A percentile compares a stretch with the other conserved stretches of the same genome.
phyloP scores from a whole-genome alignment of 495 filamentous ascomycete species.

The Neurospora sp. region DNA sequence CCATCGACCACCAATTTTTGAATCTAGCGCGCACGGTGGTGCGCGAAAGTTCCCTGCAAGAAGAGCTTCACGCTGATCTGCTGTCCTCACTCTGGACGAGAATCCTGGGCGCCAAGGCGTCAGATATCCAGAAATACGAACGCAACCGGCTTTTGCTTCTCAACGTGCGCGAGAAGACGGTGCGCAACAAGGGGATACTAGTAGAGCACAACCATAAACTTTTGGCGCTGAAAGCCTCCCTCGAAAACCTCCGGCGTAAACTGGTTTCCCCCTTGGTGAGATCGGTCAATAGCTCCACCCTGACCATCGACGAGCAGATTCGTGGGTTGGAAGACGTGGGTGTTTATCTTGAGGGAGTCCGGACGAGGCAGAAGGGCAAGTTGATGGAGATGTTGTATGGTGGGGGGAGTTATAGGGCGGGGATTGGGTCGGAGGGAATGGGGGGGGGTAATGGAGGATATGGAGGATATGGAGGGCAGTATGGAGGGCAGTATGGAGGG shows the following conservation, averaged over 20 bases:
- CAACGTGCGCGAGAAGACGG: conserved; percentile 68
- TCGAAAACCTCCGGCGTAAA: conserved; percentile 67
- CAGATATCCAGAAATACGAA: conserved; percentile 73
- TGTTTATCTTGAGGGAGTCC: conserved; percentile 57
- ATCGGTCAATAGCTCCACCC: conserved; percentile 51
- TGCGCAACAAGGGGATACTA: conserved; percentile 74
- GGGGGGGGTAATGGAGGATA: not conserved
- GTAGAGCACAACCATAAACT: conserved; percentile 76
- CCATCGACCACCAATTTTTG: conserved; percentile 77
- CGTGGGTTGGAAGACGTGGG: conserved; percentile 68
- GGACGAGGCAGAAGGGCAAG: conserved; percentile 71
- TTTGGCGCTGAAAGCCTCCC: conserved; percentile 64
- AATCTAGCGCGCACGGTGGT: conserved; percentile 80
- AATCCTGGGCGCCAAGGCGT: conserved; percentile 61
- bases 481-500: not conserved
- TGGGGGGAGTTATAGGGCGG: conserved; percentile 14
- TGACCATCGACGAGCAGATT: conserved; percentile 77
- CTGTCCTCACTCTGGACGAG: conserved; percentile 80
- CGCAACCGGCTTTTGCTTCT: conserved; percentile 67
- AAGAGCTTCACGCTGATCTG: conserved; percentile 66
- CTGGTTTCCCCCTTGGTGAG: conserved; percentile 73
- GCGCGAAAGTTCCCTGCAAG: conserved; percentile 69
- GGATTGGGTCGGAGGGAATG: not conserved
- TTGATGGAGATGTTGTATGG: conserved; percentile 74
- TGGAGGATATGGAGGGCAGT: not conserved